Evolutionary conservation across 257 asterid genomes (phyloP).

Genomic region (Plantago ovata): DNA sequence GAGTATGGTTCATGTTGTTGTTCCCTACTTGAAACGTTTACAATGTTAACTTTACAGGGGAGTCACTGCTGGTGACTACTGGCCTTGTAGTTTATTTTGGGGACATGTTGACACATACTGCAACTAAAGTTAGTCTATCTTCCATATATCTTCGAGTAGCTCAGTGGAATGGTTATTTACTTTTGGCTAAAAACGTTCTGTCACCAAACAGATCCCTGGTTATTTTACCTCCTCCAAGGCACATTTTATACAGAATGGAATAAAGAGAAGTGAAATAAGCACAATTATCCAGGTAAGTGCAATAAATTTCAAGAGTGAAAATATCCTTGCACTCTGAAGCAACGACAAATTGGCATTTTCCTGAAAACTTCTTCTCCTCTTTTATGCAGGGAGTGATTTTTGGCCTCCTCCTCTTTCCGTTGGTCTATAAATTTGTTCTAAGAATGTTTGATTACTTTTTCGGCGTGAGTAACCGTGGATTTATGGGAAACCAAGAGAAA

Average conservation of each 20-base stretch:
- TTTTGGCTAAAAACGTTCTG: conserved; percentile 27
- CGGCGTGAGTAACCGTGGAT: conserved; percentile 28
- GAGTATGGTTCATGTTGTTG: not conserved
- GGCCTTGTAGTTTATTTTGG: conserved; percentile 86
- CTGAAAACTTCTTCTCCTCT: conserved; percentile 15
- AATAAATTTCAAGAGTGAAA: conserved; percentile 18
- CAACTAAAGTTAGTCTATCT: conserved; percentile 52
- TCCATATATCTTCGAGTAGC: conserved; percentile 22
- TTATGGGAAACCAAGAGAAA: conserved; percentile 36
- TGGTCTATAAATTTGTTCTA: conserved; percentile 44
- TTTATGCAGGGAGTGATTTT: conserved; percentile 63
- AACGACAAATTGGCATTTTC: not conserved
- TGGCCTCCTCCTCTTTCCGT: conserved; percentile 76
- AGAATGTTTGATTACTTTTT: conserved; percentile 36
- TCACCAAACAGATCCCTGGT: conserved; percentile 45
- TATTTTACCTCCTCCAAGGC: conserved; percentile 32
- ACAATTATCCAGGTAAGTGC: conserved; percentile 76
- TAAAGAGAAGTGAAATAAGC: conserved; percentile 72
- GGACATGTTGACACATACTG: conserved; percentile 69
- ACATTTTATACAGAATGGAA: conserved; percentile 31
- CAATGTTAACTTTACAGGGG: conserved; percentile 63
- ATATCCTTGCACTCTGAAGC: conserved; percentile 16
- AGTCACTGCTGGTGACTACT: conserved; percentile 77
- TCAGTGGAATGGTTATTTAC: conserved; percentile 10
- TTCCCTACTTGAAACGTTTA: conserved; percentile 20